Conservation (phyloP, 2,329 filamentous ascomycete species). For the Colletotrichum abscissum region DNA sequence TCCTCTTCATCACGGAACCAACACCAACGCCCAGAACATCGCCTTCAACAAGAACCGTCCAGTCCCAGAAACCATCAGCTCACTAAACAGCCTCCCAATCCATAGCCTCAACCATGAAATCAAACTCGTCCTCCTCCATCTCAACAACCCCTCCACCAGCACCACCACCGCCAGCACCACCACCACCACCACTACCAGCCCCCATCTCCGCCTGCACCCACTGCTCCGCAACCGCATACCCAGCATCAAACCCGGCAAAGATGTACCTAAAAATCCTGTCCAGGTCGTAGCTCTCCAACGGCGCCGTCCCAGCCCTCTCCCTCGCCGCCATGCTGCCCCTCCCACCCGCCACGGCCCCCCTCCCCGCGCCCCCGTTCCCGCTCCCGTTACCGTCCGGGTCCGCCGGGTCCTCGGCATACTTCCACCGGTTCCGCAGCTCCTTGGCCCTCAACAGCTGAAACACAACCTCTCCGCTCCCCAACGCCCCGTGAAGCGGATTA, state of each 20-base stretch:
- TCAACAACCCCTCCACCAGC: conserved; percentile 7
- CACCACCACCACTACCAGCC: conserved; percentile 20
- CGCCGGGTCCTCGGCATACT: conserved; percentile 67
- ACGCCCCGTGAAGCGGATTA: conserved; percentile 65
- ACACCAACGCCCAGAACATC: too few species aligned
- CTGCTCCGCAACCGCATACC: conserved; percentile 62
- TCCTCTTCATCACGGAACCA: neutral
- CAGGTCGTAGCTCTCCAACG: conserved; percentile 70
- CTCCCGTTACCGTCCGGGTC: neutral
- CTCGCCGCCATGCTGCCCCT: conserved; percentile 38
- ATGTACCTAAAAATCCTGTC: conserved; percentile 68
- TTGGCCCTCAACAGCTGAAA: conserved; percentile 74
- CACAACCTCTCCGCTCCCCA: conserved; percentile 67
- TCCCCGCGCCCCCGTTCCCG: neutral
- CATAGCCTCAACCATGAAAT: conserved; percentile 70
- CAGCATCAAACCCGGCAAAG: conserved; percentile 68
- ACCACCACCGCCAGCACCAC: conserved; percentile 24
- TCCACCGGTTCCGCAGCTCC: conserved; percentile 79
- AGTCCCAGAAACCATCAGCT: neutral
- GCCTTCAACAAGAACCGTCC: too few species aligned
- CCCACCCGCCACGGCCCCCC: too few species aligned
- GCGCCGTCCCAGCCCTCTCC: conserved; percentile 44
- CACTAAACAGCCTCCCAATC: conserved; percentile 60
- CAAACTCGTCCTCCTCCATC: conserved; percentile 58
- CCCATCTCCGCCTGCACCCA: conserved; percentile 45